Percentiles rank a stretch among this genome's conserved stretches.
These are phyloP conservation scores for Acanthamoeba healyi DNA, from an alignment of 208 protist genomes.

Conservation along the genomic window DNA sequence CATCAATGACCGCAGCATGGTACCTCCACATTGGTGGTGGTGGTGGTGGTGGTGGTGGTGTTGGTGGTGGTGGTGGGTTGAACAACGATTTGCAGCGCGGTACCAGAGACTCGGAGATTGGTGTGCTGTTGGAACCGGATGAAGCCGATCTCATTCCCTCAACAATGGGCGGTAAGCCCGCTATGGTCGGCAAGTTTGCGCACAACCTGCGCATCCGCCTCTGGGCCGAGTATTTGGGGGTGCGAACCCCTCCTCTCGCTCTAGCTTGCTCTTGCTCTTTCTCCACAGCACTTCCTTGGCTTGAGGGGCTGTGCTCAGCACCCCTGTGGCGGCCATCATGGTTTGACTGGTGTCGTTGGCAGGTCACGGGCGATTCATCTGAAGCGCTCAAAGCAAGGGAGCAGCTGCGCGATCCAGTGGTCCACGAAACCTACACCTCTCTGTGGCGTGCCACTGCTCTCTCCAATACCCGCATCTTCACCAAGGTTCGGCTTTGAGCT, in stretches of 20 bases:
- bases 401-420: not conserved
- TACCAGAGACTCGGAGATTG: conserved; percentile 78
- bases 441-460: not conserved
- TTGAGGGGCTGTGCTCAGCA: too few species aligned
- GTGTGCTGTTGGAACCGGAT: conserved; percentile 57
- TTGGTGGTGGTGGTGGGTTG: not conserved
- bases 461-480: not conserved
- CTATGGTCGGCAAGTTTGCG: conserved; percentile 65
- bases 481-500: too few species aligned
- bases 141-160: conserved; percentile 35
- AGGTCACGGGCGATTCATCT: not conserved
- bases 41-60: not conserved
- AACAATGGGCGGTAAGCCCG: conserved; percentile 27
- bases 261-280: not conserved
- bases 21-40: not conserved
- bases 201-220: conserved; percentile 59
- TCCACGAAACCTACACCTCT: not conserved
- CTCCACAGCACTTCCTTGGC: too few species aligned
- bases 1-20: conserved; percentile 83
- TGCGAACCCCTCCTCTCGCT: not conserved
- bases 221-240: conserved; percentile 80
- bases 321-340: too few species aligned
- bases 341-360: not conserved
- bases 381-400: not conserved
- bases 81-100: conserved; percentile 33